Evolutionary conservation across 2,329 filamentous ascomycete genomes (phyloP).

Genomic region (Cercospora canescens): DNA sequence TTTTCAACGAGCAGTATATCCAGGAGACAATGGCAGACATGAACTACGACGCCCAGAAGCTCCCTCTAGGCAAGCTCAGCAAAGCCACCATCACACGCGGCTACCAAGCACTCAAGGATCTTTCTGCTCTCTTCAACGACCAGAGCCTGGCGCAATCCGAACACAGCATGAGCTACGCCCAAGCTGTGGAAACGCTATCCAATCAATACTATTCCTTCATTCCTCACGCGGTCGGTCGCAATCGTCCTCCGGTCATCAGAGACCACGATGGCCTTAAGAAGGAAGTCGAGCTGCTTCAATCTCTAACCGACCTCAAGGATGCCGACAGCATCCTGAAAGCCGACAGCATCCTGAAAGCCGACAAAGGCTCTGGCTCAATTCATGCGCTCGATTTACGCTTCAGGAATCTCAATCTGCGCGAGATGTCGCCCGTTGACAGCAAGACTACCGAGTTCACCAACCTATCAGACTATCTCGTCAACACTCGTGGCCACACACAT

Average conservation of each 20-base stretch:
- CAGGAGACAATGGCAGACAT: slow-evolving; percentile 55
- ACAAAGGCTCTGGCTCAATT: slow-evolving; percentile 49
- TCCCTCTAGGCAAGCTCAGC: slow-evolving; percentile 82
- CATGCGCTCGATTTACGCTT: slow-evolving; percentile 73
- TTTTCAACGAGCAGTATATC: slow-evolving; percentile 79
- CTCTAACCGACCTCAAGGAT: slow-evolving; percentile 81
- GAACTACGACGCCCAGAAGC: slow-evolving; percentile 73
- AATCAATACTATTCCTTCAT: slow-evolving; percentile 81
- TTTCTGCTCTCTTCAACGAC: slow-evolving; percentile 66
- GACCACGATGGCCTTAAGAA: slow-evolving; percentile 61
- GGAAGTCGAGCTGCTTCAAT: slow-evolving; percentile 79
- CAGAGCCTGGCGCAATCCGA: slow-evolving; percentile 49
- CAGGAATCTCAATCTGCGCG: slow-evolving; percentile 67
- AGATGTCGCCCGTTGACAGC: slow-evolving; percentile 70
- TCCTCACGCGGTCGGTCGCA: slow-evolving; percentile 76
- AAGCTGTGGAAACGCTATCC: slow-evolving; percentile 63
- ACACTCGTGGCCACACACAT: slow-evolving; percentile 69
- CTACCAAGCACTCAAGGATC: slow-evolving; percentile 74
- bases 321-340: slow-evolving; percentile 74
- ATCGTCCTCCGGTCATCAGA: slow-evolving; percentile 68
- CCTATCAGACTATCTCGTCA: slow-evolving; percentile 66
- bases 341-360: slow-evolving; percentile 68
- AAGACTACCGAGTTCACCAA: slow-evolving; percentile 63
- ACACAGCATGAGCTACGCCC: slow-evolving; percentile 20
- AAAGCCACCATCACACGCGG: slow-evolving; percentile 74